These are phyloP conservation scores for Phallus indusiatus DNA, from an alignment of 768 basidiomycete genomes.

Conservation along the genomic window DNA sequence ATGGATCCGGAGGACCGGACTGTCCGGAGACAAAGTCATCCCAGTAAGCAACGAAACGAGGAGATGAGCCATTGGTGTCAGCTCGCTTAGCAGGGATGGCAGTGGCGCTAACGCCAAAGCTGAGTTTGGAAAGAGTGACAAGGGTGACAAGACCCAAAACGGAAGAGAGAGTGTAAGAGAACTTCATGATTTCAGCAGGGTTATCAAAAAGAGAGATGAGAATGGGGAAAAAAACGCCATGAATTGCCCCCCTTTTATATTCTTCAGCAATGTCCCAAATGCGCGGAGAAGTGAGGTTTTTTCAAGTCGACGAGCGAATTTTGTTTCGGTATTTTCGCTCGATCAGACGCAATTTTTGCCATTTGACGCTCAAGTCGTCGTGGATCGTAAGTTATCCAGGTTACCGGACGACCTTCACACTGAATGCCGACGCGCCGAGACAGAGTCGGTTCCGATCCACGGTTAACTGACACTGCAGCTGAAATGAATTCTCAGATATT, in stretches of 20 bases:
- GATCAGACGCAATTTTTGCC: too few relatives aligned
- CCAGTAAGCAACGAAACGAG: not conserved
- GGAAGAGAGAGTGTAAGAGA: not conserved
- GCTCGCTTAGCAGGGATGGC: not conserved
- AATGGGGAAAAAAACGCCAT: not conserved
- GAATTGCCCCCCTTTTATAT: not conserved
- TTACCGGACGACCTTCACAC: too few relatives aligned
- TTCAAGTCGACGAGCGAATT: too few relatives aligned
- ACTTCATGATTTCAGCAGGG: not conserved
- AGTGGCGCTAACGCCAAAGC: not conserved
- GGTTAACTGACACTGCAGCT: too few relatives aligned
- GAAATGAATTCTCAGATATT: too few relatives aligned
- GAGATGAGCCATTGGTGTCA: not conserved
- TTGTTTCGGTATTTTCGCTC: too few relatives aligned
- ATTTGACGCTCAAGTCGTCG: too few relatives aligned
- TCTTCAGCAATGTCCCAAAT: too few relatives aligned
- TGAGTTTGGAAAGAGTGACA: not conserved
- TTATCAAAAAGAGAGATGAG: not conserved
- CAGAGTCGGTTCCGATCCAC: too few relatives aligned
- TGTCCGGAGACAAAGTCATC: not conserved
- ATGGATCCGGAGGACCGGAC: not conserved
- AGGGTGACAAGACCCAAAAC: not conserved
- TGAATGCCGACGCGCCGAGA: too few relatives aligned
- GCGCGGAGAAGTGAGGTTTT: too few relatives aligned
- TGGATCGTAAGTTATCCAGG: too few relatives aligned